These are phyloP conservation scores for Eucalyptus curtisii DNA, from an alignment of 345 rosid genomes.

Conservation along the genomic window DNA sequence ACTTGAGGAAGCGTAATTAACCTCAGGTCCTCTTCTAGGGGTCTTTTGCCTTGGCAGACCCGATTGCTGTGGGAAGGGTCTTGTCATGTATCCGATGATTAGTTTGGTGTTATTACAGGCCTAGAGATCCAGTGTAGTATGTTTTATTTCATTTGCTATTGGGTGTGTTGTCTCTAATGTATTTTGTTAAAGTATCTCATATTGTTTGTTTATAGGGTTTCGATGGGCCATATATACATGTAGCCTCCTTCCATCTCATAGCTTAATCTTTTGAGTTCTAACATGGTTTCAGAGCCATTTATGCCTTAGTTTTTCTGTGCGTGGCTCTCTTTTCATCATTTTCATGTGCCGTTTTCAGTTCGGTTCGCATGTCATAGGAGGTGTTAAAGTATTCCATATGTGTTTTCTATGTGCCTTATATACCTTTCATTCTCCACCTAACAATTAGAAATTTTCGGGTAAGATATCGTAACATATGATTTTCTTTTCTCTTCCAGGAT, in stretches of 20 bases:
- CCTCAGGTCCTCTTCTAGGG: background rate
- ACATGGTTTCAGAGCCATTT: too few relatives aligned
- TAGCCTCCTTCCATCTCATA: background rate
- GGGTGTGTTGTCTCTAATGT: background rate
- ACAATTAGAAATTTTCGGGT: too few relatives aligned
- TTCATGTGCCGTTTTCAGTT: too few relatives aligned
- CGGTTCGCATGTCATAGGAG: fast-evolving
- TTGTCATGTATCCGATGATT: background rate
- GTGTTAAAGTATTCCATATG: too few relatives aligned
- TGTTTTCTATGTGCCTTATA: too few relatives aligned
- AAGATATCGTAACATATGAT: too few relatives aligned
- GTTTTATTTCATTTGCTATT: background rate
- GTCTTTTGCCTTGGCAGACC: background rate
- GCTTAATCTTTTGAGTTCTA: background rate
- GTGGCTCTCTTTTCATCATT: too few relatives aligned
- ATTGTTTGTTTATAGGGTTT: background rate
- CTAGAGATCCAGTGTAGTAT: background rate
- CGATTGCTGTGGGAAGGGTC: background rate
- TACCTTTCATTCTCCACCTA: too few relatives aligned
- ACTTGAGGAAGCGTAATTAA: background rate
- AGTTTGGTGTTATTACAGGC: background rate
- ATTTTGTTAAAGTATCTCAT: background rate
- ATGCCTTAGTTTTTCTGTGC: too few relatives aligned
- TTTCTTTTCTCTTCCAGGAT: too few relatives aligned
- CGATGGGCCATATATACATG: background rate